Conservation (phyloP, 345 rosid species). For the Erucastrum elatum region DNA sequence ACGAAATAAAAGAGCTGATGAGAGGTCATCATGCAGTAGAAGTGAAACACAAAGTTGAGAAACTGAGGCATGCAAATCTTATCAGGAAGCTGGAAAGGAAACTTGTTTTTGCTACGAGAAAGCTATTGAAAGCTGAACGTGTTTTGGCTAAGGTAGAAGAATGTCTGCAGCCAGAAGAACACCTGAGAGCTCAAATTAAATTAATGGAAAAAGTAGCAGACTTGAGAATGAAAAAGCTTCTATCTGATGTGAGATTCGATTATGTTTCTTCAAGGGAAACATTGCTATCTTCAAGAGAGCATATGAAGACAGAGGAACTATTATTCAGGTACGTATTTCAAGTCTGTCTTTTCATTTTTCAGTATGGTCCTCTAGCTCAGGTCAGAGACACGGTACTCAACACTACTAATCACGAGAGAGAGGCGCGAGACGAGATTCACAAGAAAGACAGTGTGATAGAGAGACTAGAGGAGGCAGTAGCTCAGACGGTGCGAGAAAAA, state of each 20-base stretch:
- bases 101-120: conserved; percentile 64
- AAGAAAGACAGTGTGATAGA: conserved; percentile 74
- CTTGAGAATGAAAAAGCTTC: conserved; percentile 51
- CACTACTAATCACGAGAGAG: conserved; percentile 58
- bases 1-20: conserved; percentile 29
- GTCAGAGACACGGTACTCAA: too few species aligned
- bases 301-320: too few species aligned
- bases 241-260: background rate
- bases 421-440: conserved; percentile 75
- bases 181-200: conserved; percentile 58
- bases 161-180: conserved; percentile 59
- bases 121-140: conserved; percentile 66
- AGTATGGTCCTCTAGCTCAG: too few species aligned
- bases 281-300: too few species aligned
- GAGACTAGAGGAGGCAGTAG: conserved; percentile 85
- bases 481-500: conserved; percentile 64
- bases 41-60: conserved; percentile 68
- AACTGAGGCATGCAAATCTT: conserved; percentile 61
- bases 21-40: conserved; percentile 49
- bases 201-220: conserved; percentile 45
- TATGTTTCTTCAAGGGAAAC: background rate
- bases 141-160: conserved; percentile 74
- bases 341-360: too few species aligned
- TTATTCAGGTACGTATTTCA: too few species aligned
- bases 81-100: conserved; percentile 73